A percentile compares a stretch with the other conserved stretches of the same genome.
Conservation (phyloP, 257 asterid species). For the Haberlea rhodopensis region DNA sequence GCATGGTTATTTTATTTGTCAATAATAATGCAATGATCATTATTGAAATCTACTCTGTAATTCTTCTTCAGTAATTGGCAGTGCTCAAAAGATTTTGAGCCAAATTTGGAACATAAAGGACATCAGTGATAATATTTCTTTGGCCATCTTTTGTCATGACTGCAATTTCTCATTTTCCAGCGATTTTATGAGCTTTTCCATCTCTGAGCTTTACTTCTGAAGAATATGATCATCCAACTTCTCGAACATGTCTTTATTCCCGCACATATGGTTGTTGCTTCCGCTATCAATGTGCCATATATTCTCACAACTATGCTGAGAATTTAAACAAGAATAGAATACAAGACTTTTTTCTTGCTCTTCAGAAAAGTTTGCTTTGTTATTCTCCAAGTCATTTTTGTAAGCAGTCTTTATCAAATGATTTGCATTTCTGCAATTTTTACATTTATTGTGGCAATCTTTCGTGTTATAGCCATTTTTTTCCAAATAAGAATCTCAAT, state of each 20-base stretch:
- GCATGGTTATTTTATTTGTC: too few relatives aligned
- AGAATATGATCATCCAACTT: not conserved
- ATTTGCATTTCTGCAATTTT: not conserved
- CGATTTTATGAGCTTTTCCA: too few relatives aligned
- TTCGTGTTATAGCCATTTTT: not conserved
- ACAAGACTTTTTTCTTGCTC: too few relatives aligned
- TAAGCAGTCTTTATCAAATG: not conserved
- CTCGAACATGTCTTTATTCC: too few relatives aligned
- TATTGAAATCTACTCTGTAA: constrained; percentile 4
- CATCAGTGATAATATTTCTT: too few relatives aligned
- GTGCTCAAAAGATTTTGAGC: constrained; percentile 1
- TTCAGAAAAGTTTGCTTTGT: too few relatives aligned
- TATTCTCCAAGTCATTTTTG: not conserved
- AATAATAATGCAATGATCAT: not conserved
- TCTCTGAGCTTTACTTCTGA: not conserved
- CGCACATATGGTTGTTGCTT: too few relatives aligned
- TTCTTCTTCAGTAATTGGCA: not conserved
- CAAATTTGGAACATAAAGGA: not conserved
- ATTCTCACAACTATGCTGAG: not conserved
- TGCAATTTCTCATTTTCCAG: too few relatives aligned
- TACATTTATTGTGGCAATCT: not conserved
- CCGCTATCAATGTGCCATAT: too few relatives aligned
- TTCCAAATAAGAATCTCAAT: not conserved
- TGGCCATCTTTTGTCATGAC: too few relatives aligned
- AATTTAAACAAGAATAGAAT: not conserved